Percentiles rank a stretch among this genome's conserved stretches.
phyloP scores from a whole-genome alignment of 2,329 filamentous ascomycete species.

The Sarocladium kiliense region DNA sequence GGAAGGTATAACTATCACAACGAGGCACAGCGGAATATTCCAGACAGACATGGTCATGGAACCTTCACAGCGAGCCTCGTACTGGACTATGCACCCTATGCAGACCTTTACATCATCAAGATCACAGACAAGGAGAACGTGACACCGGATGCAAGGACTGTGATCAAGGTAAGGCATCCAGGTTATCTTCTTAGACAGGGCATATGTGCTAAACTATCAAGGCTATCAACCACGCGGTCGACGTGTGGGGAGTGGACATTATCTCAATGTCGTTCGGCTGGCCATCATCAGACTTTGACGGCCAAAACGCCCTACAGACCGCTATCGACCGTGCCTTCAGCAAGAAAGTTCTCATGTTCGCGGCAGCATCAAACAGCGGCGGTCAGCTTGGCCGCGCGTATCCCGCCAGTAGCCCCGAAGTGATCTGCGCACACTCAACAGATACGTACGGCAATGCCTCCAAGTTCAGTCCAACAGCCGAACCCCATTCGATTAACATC shows the following conservation, averaged over 20 bases:
- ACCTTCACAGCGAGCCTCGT: slow-evolving; percentile 11
- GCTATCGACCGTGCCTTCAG: slow-evolving; percentile 4
- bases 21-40: not conserved
- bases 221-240: slow-evolving; percentile 14
- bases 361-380: slow-evolving; percentile 14
- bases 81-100: slow-evolving; percentile 11
- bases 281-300: not conserved
- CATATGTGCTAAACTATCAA: too few relatives aligned
- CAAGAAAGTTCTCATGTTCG: slow-evolving; percentile 13
- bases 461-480: slow-evolving; percentile 13
- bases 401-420: slow-evolving; percentile 11
- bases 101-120: slow-evolving; percentile 12
- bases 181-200: too few relatives aligned
- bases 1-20: slow-evolving; percentile 6
- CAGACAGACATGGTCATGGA: slow-evolving; percentile 11
- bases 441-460: slow-evolving; percentile 12
- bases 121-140: slow-evolving; percentile 5
- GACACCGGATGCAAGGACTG: slow-evolving; percentile 6
- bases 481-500: not conserved
- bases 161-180: not conserved
- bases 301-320: not conserved
- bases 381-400: slow-evolving; percentile 12
- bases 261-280: slow-evolving; percentile 19
- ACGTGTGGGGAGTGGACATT: slow-evolving; percentile 14
- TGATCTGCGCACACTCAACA: slow-evolving; percentile 16